Conservation (phyloP, 768 basidiomycete species). For the Sistotremastrum niveocremeum region DNA sequence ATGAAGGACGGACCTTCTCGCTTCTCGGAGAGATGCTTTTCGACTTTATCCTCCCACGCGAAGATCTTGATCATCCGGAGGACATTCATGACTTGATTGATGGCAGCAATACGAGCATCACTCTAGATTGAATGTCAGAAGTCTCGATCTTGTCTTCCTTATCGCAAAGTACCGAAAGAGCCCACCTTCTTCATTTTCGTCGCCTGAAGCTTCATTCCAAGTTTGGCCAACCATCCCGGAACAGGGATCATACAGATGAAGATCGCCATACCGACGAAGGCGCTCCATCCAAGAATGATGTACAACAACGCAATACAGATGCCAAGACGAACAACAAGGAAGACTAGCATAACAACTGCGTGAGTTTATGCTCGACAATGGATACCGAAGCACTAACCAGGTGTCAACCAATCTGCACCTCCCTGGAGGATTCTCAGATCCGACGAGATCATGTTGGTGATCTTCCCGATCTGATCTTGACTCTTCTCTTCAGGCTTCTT, state of each 20-base stretch:
- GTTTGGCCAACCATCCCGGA: conserved; percentile 41
- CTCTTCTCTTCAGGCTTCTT: too few species aligned
- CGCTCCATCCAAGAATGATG: conserved; percentile 30
- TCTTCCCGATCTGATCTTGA: too few species aligned
- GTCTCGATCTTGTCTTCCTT: background rate
- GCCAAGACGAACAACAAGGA: conserved; percentile 2
- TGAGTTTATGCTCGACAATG: too few species aligned
- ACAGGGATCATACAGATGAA: conserved; percentile 43
- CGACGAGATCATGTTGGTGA: too few species aligned
- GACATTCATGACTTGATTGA: conserved; percentile 32
- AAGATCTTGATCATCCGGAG: conserved; percentile 63
- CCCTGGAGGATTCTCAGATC: too few species aligned
- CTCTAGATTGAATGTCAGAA: conserved; percentile 16
- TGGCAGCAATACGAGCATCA: conserved; percentile 31
- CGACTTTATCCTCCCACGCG: conserved; percentile 41
- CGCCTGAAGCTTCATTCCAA: conserved; percentile 33
- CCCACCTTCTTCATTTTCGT: conserved; percentile 34
- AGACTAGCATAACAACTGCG: too few species aligned
- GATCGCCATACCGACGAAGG: conserved; percentile 42
- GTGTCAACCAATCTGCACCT: too few species aligned
- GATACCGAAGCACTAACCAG: too few species aligned
- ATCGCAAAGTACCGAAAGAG: background rate
- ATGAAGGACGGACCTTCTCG: conserved; percentile 12
- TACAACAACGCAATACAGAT: conserved; percentile 23
- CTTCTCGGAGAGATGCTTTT: conserved; percentile 18